Base-by-base conservation (phyloP, 441 rosid species). In the Erodium trifolium region DNA sequence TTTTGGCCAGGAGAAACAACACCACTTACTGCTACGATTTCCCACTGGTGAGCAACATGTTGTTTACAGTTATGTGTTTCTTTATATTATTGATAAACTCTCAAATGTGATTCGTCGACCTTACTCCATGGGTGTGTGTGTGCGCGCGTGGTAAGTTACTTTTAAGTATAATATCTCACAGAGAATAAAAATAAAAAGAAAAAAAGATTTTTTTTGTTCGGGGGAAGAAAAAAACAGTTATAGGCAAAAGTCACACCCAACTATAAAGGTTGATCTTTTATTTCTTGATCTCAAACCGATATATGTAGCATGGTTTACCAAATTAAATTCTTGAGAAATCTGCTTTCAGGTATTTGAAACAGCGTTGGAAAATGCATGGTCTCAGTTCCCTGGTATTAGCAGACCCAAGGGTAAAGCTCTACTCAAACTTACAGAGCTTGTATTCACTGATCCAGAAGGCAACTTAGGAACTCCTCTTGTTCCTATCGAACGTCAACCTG, bases 11-110 rank as follows among this genome's bases (percentile, higher is more conserved):
- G 85, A 86, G 73, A 73, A 89, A 79, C 78, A 87, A 73, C 83
- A 91, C 99, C 64, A 96, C 99, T 55, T 93, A 96, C 73, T 96
- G 99, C 90, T 87, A 96, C 72, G 99, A 96, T 81, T 96, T 96
- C 76, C 98, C 97, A 27, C 74, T 93, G 90, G 98, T 96, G 63
- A 79, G 96, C 77, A 70, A 39, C 73, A 53, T 75, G 68, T 13
- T 68, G 16, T 59, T 19, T 18, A 59, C 31, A 13, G 3, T 59
- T 59, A 10, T 18, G 12, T 19, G 14, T 62, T 67, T 67, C 39
- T 63, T 13, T 31, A 69, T 18, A 14, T 23, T 43, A 18, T 63
- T 59, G 27, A 23, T 23, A 23, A 23, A 23, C 27, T 23, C 27
- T 23, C 27, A 23, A 23, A 23, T 23, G 27, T 23, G 27, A 23